phyloP scores from a whole-genome alignment of 2,329 filamentous ascomycete species.

The Allantophomopsis lycopodina region DNA sequence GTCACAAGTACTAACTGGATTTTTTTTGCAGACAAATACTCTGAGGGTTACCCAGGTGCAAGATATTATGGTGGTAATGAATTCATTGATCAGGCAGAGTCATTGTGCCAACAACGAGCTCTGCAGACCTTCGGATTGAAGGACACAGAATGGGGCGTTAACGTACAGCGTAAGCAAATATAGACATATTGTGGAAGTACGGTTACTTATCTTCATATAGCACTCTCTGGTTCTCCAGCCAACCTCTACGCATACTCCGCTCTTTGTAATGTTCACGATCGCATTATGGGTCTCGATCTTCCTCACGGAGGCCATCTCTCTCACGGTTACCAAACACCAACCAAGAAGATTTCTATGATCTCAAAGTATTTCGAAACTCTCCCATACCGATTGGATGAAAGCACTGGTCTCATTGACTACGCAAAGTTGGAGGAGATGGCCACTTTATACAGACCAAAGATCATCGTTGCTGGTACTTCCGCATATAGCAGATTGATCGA shows the following conservation, averaged over 20 bases:
- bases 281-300: slow-evolving; percentile 92
- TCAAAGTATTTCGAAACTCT: slow-evolving; percentile 99
- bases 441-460: slow-evolving; percentile 82
- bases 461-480: slow-evolving; percentile 87
- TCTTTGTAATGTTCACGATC: slow-evolving; percentile 81
- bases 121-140: slow-evolving; percentile 77
- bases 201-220: slow-evolving; percentile 10
- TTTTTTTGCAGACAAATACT: slow-evolving; percentile 68
- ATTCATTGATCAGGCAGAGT: slow-evolving; percentile 84
- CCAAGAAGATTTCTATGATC: slow-evolving; percentile 91
- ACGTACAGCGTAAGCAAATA: slow-evolving; percentile 61
- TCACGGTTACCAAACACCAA: slow-evolving; percentile 93
- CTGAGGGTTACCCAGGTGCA: slow-evolving; percentile 91
- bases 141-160: slow-evolving; percentile 86
- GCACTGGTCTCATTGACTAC: slow-evolving; percentile 92
- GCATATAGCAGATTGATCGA: slow-evolving; percentile 95
- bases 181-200: not conserved
- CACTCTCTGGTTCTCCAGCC: slow-evolving; percentile 43
- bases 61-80: slow-evolving; percentile 96
- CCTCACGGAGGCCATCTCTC: slow-evolving; percentile 93
- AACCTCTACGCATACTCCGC: slow-evolving; percentile 84
- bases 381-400: slow-evolving; percentile 82
- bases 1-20: slow-evolving; percentile 17
- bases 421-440: slow-evolving; percentile 79
- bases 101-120: slow-evolving; percentile 80